A percentile compares a stretch with the other conserved stretches of the same genome.
Evolutionary conservation across 768 basidiomycete species (phyloP).

Genomic region (Harrya chromipes): DNA sequence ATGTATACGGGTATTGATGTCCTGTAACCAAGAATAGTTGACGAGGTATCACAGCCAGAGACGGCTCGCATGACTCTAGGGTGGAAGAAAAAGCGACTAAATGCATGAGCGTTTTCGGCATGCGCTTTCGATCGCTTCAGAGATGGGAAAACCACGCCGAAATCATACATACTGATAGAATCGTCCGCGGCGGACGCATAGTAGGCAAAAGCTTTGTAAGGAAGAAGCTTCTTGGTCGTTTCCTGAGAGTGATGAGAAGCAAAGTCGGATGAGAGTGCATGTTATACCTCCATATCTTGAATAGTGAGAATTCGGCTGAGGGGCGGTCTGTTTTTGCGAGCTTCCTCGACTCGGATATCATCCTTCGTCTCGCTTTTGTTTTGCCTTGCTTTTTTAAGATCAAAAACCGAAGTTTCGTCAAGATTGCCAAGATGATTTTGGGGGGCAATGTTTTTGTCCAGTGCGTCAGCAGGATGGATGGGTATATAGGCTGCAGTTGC

Average conservation of each 20-base stretch:
- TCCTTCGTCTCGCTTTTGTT: constrained; percentile 60
- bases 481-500: constrained; percentile 76
- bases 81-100: constrained; percentile 81
- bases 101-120: constrained; percentile 69
- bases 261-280: background rate
- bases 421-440: constrained; percentile 74
- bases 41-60: constrained; percentile 65
- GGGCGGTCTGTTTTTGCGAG: constrained; percentile 58
- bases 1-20: constrained; percentile 81
- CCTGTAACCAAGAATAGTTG: constrained; percentile 67
- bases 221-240: constrained; percentile 69
- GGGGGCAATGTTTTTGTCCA: constrained; percentile 66
- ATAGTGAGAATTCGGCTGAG: constrained; percentile 69
- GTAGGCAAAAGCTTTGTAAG: constrained; percentile 75
- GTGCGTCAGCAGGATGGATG: constrained; percentile 84
- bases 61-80: constrained; percentile 75
- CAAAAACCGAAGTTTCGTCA: constrained; percentile 41
- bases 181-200: constrained; percentile 88
- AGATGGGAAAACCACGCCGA: constrained; percentile 8
- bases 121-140: constrained; percentile 40
- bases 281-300: constrained; percentile 73
- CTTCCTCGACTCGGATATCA: constrained; percentile 63
- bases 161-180: constrained; percentile 58
- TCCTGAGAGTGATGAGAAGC: constrained; percentile 37
- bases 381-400: constrained; percentile 36